Base-by-base conservation (phyloP, 1,284 basidiomycete genomes). In the Cerioporus squamosus region DNA sequence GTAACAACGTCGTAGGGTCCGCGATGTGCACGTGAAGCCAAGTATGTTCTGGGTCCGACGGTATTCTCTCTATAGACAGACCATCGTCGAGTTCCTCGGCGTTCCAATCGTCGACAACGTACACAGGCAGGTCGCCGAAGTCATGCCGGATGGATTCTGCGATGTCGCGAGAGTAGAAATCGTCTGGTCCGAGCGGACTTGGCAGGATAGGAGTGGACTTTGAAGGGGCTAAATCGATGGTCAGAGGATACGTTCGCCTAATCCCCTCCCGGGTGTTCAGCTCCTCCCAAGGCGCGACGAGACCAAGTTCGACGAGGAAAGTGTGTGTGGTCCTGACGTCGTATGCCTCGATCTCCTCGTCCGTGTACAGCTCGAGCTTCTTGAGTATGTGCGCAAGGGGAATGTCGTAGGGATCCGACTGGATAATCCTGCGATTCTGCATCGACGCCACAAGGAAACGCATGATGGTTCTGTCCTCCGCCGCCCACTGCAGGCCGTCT, bases 21-120 rank as follows among this genome's bases (percentile, higher is more conserved):
- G 97, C 97, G 54, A 99, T 82, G 70, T 99, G 97, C 18, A 92
- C 80, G 68, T 98, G 97, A 15, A 97, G 69, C 97, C 97, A 99
- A 51, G 78, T 68, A 57, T 77, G 77, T 17, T 79, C 83, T 2
- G 86, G 84, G 48, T 89, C 84, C 2, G 75, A 76, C 9, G 79
- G 74, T 20, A 87, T 78, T 2, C 75, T 65, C 63, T 96, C 92
- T 47, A 98, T 71, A 0, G 95, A 97, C 36, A 99, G 70, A 1
- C 95, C 97, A 72, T 99, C 97, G 68, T 99, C 97, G 26, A 99
- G 82, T 72, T 99, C 97, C 66, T 90, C 77, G 0, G 97, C 96
- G 5, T 68, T 72, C 0, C 79, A 70, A 65, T 95, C 93, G 71
- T 99, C 97, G 55, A 99, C 90, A 18, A 98, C 91, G 72, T 90